These are phyloP conservation scores for Onygenales sp. DNA, from an alignment of 2,329 filamentous ascomycete species.

Conservation along the genomic window DNA sequence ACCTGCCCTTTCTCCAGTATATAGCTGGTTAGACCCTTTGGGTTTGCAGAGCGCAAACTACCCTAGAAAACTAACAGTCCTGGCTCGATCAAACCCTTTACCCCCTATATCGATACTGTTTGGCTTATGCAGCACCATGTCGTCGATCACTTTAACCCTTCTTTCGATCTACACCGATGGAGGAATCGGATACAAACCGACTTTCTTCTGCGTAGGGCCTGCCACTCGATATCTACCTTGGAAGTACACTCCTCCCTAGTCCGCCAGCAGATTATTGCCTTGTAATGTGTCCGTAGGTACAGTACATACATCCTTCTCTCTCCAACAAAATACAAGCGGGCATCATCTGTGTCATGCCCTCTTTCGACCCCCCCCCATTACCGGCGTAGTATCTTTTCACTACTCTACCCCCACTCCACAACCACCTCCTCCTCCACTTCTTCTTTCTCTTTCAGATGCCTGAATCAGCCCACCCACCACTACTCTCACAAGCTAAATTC, in stretches of 20 bases:
- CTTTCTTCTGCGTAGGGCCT: background rate
- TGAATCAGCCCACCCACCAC: background rate
- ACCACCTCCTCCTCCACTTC: background rate
- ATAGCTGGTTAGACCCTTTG: background rate
- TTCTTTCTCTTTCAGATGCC: background rate
- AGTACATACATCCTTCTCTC: background rate
- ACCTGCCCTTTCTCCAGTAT: background rate
- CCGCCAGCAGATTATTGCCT: too few relatives aligned
- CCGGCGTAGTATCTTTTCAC: background rate
- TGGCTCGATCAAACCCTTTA: background rate
- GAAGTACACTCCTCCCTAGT: too few relatives aligned
- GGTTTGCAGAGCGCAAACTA: background rate
- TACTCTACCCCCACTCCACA: background rate
- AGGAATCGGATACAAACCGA: background rate
- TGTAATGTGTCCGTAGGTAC: background rate
- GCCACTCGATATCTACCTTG: too few relatives aligned
- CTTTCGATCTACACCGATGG: background rate
- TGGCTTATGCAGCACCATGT: constrained; percentile 1
- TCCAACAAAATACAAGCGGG: background rate
- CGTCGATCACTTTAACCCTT: constrained; percentile 6
- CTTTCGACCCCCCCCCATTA: background rate
- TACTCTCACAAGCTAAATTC: constrained; percentile 1
- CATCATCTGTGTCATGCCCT: too few relatives aligned
- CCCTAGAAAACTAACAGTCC: background rate
- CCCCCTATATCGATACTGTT: background rate